Conservation (phyloP, 257 asterid genomes). For the Jasminum sambac region DNA sequence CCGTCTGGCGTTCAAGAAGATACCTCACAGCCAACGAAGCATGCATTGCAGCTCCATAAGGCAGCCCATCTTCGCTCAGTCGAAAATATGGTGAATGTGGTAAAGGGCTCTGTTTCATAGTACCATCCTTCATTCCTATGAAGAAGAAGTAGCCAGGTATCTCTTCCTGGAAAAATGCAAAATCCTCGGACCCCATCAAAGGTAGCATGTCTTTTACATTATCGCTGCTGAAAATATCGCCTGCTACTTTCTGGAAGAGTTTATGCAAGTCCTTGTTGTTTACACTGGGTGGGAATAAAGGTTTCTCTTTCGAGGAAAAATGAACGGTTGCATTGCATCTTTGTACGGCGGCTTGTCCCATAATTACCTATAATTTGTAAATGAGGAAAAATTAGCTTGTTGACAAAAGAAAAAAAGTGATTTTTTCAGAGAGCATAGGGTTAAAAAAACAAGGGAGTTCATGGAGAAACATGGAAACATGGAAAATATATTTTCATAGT, state of each 20-base stretch:
- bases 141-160: constrained; percentile 82
- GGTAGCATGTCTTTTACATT: constrained; percentile 59
- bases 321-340: constrained; percentile 80
- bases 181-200: constrained; percentile 86
- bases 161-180: constrained; percentile 67
- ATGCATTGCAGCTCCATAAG: constrained; percentile 89
- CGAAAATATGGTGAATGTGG: constrained; percentile 73
- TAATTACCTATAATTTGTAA: constrained; percentile 71
- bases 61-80: constrained; percentile 69
- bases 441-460: too few species aligned
- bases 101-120: constrained; percentile 33
- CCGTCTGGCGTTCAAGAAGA: constrained; percentile 43
- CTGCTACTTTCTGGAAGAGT: constrained; percentile 56
- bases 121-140: constrained; percentile 64
- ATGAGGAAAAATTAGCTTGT: constrained; percentile 13
- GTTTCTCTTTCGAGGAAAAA: constrained; percentile 40
- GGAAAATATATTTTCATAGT: too few species aligned
- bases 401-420: background rate
- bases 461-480: too few species aligned
- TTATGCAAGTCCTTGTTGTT: constrained; percentile 58
- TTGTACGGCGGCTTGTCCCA: constrained; percentile 83
- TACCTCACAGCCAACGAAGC: constrained; percentile 74
- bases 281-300: constrained; percentile 76
- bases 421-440: too few species aligned
- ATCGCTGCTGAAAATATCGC: constrained; percentile 56